These are phyloP conservation scores for Aspergillus affinis DNA, from an alignment of 495 filamentous ascomycete species.

Conservation along the genomic window DNA sequence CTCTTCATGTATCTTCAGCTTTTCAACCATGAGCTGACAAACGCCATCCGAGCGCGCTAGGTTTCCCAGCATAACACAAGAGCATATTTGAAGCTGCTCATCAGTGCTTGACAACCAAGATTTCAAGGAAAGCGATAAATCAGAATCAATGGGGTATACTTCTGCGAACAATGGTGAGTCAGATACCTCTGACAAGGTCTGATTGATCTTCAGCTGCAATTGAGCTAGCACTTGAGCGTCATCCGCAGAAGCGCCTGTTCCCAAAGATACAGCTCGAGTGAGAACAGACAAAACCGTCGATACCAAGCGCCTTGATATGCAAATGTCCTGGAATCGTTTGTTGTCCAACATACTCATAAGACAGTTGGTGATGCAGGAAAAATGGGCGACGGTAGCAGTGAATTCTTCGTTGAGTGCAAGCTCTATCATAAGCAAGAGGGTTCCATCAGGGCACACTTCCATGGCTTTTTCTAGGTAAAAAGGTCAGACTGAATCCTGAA, in stretches of 20 bases:
- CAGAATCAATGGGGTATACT: slow-evolving; percentile 47
- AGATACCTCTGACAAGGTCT: slow-evolving; percentile 63
- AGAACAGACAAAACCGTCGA: slow-evolving; percentile 34
- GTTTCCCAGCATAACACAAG: slow-evolving; percentile 76
- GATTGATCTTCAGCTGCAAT: slow-evolving; percentile 54
- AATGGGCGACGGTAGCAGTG: slow-evolving; percentile 32
- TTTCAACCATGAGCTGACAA: slow-evolving; percentile 56
- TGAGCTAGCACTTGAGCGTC: slow-evolving; percentile 53
- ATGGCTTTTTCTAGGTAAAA: slow-evolving; percentile 32
- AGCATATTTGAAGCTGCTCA: slow-evolving; percentile 65
- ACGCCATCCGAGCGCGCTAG: slow-evolving; percentile 68
- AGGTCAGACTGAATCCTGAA: slow-evolving; percentile 8
- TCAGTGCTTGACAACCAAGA: slow-evolving; percentile 51
- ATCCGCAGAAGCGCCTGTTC: slow-evolving; percentile 37
- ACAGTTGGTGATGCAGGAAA: slow-evolving; percentile 33
- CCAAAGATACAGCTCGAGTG: slow-evolving; percentile 29
- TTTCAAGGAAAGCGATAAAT: slow-evolving; percentile 52
- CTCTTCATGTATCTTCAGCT: slow-evolving; percentile 52
- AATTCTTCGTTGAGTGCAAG: slow-evolving; percentile 28
- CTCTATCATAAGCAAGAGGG: slow-evolving; percentile 36
- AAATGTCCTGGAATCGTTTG: slow-evolving; percentile 41
- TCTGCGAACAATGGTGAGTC: slow-evolving; percentile 54
- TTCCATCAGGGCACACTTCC: slow-evolving; percentile 41
- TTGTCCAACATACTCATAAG: slow-evolving; percentile 38
- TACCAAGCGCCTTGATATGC: slow-evolving; percentile 36